Base-by-base conservation (phyloP, 1,139 yeast genomes). In the Pichia sp. region DNA sequence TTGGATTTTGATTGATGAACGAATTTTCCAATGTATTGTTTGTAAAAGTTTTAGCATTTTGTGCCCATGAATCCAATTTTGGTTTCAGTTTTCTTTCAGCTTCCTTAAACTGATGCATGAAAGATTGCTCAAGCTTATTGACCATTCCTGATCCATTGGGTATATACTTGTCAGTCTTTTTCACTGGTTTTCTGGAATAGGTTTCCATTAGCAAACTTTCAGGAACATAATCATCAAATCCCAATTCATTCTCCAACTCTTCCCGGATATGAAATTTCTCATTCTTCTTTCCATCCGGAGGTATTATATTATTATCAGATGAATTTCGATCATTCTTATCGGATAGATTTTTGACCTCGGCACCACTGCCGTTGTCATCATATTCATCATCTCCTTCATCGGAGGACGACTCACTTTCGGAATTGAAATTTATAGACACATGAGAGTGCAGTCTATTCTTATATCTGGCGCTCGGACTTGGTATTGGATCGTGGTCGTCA, bases 131-230 rank as follows among this genome's bases (percentile, higher is more conserved):
- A 7, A 51, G 36, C 34, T 38, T 39, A 36, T 32, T 40, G 11
- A 45, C 31, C 6, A 46, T n/a, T 36, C 39, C 39, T 27, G 33
- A 31, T 8, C 10, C 33, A 11, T 8, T 8, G 8, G 33, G 33
- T 31, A 31, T 8, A 31, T 31, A 31, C 11, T 31, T 31, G 33
- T 31, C 33, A 8, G 33, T 31, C 33, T 31, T 31, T 11, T 31
- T 31, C 10, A 11, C 10, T 31, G 23, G 23, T 16, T 16, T 16
- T 16, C 23, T 16, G 2, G 23, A 8, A 31, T 31, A 31, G 33
- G 43, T 51, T 29, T 59, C 61, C 46, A 60, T 44, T 36, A 61
- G 47, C 39, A 60, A 43, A 42, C 62, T 58, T 42, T 59, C 60
- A 1, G 64, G 63, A 4, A 39, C 9, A 7, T 57, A 49, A 10